Base-by-base conservation (phyloP, 345 rosid genomes). In the Lumnitzera racemosa region DNA sequence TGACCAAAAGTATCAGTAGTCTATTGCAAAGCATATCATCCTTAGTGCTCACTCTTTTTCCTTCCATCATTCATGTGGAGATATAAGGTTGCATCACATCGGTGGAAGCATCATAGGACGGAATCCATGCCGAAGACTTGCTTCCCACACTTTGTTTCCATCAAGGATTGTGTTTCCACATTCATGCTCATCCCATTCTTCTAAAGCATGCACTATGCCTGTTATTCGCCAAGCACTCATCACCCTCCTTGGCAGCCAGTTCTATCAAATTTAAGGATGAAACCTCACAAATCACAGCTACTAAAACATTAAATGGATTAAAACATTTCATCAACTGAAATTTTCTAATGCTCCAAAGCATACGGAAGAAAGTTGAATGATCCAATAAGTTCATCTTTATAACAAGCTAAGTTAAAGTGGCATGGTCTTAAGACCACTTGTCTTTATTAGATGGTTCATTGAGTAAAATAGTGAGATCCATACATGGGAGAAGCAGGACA, bases 201-300 rank as follows among this genome's bases (percentile, higher is more conserved):
- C 85, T 24, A 78, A 63, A 29, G 79, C 82, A 56, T 81, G 90
- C 29, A 85, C 24, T 61, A 82, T 72, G 43, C 85, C 87, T 2
- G 78, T 82, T 47, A 76, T 73, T 51, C 88, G 75, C 74, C 78
- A 73, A n/a, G 83, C 85, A 70, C 88, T 83, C 75, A 80, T 75
- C 56, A 70, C 82, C 55, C 71, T 79, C 54, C 84, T 76, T 12
- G 80, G 80, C 66, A 81, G 17, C 90, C 87, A 84, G 27, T 84
- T 80, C 90, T 84, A 80, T 59, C 27, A 3, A 56, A 4, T 1
- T 50, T 49, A 5, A 49, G 50, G 47, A 16, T 14, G n/a, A n/a
- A 56, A 46, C 53, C 9, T 31, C 29, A 27, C 46, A 36, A 20
- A 17, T 23, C 53, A 29, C 23, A 47, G 31, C 24, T 46, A 27